A percentile compares a stretch with the other conserved stretches of the same genome.
phyloP scores from a whole-genome alignment of 2,329 filamentous ascomycete genomes.

The Microsporum canis region DNA sequence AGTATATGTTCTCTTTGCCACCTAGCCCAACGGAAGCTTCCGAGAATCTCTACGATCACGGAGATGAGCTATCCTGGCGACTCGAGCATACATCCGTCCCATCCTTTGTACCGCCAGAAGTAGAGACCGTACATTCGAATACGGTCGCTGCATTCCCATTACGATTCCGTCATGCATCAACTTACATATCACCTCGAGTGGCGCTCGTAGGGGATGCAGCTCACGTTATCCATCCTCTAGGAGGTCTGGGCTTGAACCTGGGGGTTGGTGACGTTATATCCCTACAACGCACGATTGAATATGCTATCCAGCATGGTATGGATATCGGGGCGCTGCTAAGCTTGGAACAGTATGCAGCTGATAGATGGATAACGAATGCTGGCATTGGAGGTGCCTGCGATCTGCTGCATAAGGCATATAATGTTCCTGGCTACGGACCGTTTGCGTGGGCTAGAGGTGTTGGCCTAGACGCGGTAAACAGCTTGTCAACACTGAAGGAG shows the following conservation, averaged over 20 bases:
- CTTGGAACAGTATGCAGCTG: slow-evolving; percentile 68
- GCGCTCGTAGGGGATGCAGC: slow-evolving; percentile 90
- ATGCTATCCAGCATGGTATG: slow-evolving; percentile 69
- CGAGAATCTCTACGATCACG: slow-evolving; percentile 37
- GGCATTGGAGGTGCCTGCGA: slow-evolving; percentile 66
- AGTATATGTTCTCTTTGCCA: slow-evolving; percentile 62
- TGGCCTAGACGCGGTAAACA: slow-evolving; percentile 65
- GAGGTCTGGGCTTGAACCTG: slow-evolving; percentile 87
- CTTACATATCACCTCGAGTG: slow-evolving; percentile 80
- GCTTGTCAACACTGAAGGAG: slow-evolving; percentile 61
- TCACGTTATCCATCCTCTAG: slow-evolving; percentile 88
- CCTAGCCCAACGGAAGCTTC: slow-evolving; percentile 14
- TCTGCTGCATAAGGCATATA: slow-evolving; percentile 86
- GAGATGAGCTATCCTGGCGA: slow-evolving; percentile 76
- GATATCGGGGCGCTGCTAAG: slow-evolving; percentile 71
- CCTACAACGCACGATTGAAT: slow-evolving; percentile 61
- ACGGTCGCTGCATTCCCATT: slow-evolving; percentile 84
- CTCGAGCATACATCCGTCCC: slow-evolving; percentile 54
- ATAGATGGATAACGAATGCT: slow-evolving; percentile 75
- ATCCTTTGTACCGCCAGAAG: slow-evolving; percentile 51
- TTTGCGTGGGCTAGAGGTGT: slow-evolving; percentile 68
- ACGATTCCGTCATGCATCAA: slow-evolving; percentile 83
- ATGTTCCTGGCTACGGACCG: slow-evolving; percentile 59
- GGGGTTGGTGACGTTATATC: slow-evolving; percentile 81
- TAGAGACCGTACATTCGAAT: slow-evolving; percentile 61